Base-by-base conservation (phyloP, 768 basidiomycete species). In the Suillus weaverae region DNA sequence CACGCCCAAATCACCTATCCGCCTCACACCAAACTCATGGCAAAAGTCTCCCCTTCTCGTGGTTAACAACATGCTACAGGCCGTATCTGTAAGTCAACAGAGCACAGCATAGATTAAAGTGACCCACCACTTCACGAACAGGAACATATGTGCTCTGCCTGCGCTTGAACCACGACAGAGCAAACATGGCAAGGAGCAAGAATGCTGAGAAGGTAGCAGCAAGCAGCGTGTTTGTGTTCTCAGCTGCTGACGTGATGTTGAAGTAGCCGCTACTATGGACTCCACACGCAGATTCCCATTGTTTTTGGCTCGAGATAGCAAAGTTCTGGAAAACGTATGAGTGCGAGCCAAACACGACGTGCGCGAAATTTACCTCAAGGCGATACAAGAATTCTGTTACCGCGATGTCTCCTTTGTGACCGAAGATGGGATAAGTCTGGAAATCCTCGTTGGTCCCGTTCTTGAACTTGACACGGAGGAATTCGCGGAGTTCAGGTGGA, bases 361-460 rank as follows among this genome's bases (percentile, higher is more conserved):
- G 10, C 7, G 11, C 30, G 18, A 32, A 22, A 75, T 79, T n/a
- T 69, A 91, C 91, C 85, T 92, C 88, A 56, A 90, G 81, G 54
- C 87, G 84, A 80, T 91, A 91, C 75, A 92, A 88, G 78, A 93
- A 92, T 73, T 92, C 90, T 33, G 90, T 92, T 69, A 92, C 82
- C 44, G 90, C 89, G 62, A 94, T 86, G 69, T 90, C 86, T 64
- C 85, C 84, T 54, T 85, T 80, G 77, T 89, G 86, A 46, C 84
- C 88, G 73, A 92, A 92, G 73, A 89, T 85, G 67, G 89, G 85
- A 70, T 91, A 70, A 38, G 86, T 86, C 61, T 83, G 74, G 80
- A 90, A 90, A 68, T 79, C 79, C 55, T 77, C 78, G 48, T 80
- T 69, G 22, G 92, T 91, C 38, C 91, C 90, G 73, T 93, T 93